A percentile compares a stretch with the other conserved stretches of the same genome.
Conservation (phyloP, 2,329 filamentous ascomycete genomes). For the Colletotrichum endophyticum region DNA sequence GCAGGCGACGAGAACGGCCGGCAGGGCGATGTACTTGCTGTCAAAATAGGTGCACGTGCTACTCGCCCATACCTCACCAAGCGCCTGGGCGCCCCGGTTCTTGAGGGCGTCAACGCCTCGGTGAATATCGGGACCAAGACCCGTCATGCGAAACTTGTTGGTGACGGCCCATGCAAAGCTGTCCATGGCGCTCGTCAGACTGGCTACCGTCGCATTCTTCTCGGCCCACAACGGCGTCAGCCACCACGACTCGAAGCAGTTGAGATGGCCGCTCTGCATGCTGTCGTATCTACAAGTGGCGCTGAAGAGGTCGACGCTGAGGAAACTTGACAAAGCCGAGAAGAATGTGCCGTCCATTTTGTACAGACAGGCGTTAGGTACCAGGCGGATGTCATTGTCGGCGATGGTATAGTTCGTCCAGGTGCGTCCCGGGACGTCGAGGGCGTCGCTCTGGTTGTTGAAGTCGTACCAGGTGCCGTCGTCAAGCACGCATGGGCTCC, state of each 20-base stretch:
- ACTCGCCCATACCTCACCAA: neutral
- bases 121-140: neutral
- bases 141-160: conserved; percentile 15
- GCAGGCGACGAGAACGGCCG: neutral
- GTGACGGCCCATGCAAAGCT: conserved; percentile 9
- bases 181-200: neutral
- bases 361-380: conserved; percentile 8
- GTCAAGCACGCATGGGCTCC: neutral
- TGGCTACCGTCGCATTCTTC: conserved; percentile 1
- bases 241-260: conserved; percentile 10
- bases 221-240: conserved; percentile 8
- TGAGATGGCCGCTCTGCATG: conserved; percentile 13
- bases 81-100: neutral
- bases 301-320: neutral
- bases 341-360: conserved; percentile 7
- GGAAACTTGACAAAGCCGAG: neutral
- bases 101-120: neutral
- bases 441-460: neutral
- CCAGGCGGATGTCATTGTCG: neutral
- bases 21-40: neutral
- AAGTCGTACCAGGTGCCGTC: conserved; percentile 2
- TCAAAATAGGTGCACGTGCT: conserved; percentile 9
- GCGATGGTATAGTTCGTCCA: neutral
- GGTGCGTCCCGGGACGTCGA: neutral
- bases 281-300: neutral